Base-by-base conservation (phyloP, 352 stramenopile genomes). In the Pythium dissimile region DNA sequence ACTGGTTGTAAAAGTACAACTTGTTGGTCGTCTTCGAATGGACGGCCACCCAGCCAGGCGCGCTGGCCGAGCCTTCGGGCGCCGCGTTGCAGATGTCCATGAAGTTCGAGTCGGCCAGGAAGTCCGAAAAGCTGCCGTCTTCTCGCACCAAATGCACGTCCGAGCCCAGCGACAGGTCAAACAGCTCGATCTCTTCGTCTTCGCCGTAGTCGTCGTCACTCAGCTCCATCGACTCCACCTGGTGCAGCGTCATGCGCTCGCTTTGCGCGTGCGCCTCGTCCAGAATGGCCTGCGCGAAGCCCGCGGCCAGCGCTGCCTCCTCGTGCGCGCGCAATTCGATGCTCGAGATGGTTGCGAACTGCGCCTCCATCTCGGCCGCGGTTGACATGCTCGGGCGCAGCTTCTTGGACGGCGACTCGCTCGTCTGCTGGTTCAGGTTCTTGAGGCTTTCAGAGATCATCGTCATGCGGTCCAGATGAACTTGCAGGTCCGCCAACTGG, bases 1-100 rank as follows among this genome's bases (percentile, higher is more conserved):
- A 78, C 48, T 84, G 74, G 71, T 92, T 90, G 75, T 88, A 92
- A 60, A 80, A 92, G 67, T 92, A 92, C 65, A 88, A 55, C 59
- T 89, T 92, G 59, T 78, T 80, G 7, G 79, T 90, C 44, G 81
- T 86, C 38, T 75, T 77, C 10, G 78, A 92, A 21, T 84, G 46
- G 56, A 92, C 83, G 0, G 83, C 66, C 27, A 85, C 71, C 83
- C 83, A 92, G 24, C 83, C 80, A 31, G 44, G 43, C 4, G 57
- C 35, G 5, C 66, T 60, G 9, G 59, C 59, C 26, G 62, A 67
- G 6, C 65, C 66, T 26, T 62, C 54, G n/a, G 45, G 44, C 8
- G 54, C 24, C 20, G 62, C 73, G 52, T 79, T 80, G 6, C 52
- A 48, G 9, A 86, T 62, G 18, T 86, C 76, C 16, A 71, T 57